phyloP scores from a whole-genome alignment of 352 stramenopile species.

The Globisporangium iwayamae region DNA sequence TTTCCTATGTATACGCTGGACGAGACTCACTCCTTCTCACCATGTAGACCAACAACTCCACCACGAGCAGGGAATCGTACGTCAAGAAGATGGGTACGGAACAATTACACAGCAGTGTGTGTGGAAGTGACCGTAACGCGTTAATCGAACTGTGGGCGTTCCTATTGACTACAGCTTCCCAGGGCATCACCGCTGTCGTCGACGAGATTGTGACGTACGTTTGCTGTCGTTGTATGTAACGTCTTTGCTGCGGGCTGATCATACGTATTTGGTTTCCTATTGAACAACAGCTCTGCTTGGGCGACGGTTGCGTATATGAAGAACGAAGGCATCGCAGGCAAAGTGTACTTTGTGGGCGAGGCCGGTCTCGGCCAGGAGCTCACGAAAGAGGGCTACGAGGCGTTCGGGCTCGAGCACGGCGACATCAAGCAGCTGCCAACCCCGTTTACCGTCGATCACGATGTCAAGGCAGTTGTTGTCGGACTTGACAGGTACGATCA shows the following conservation, averaged over 20 bases:
- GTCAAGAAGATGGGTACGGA: conserved; percentile 79
- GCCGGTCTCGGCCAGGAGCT: conserved; percentile 64
- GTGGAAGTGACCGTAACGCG: no score
- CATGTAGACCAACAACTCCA: conserved; percentile 82
- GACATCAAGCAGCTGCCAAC: conserved; percentile 65
- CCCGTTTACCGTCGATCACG: conserved; percentile 61
- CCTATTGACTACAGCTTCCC: conserved; percentile 37
- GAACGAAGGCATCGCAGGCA: conserved; percentile 65
- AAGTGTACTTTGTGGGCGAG: conserved; percentile 86
- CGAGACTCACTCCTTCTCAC: background rate
- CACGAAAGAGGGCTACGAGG: conserved; percentile 55
- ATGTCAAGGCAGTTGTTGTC: conserved; percentile 77
- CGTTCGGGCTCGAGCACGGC: conserved; percentile 65
- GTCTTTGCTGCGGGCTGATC: background rate
- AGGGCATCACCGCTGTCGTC: conserved; percentile 60
- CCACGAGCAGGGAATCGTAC: conserved; percentile 75
- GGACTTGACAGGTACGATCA: conserved; percentile 58
- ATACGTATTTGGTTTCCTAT: background rate
- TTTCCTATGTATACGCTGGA: conserved; percentile 36
- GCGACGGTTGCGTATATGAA: conserved; percentile 82
- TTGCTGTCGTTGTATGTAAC: background rate
- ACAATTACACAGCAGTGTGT: background rate
- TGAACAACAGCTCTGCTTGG: conserved; percentile 65
- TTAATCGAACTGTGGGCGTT: background rate
- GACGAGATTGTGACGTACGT: conserved; percentile 80